Evolutionary conservation across 345 rosid genomes (phyloP), one percentile per base, ranked within the genome.

Genomic region (Hevea brasiliensis): DNA sequence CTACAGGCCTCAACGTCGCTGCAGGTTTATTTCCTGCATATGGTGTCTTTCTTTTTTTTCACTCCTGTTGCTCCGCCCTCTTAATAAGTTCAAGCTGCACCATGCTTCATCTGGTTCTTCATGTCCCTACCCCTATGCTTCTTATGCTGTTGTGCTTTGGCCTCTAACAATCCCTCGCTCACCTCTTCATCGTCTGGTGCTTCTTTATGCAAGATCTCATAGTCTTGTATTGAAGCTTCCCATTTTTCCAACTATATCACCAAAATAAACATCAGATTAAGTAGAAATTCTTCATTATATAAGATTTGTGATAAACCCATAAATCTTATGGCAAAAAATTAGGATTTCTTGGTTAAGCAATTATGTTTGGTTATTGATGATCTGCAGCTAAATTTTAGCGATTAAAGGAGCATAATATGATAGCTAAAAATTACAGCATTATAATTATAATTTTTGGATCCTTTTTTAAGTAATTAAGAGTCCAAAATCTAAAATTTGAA

Each of bases 161-260:
- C 97, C 48, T 91, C 91, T 7, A 73, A 71, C 64, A 91, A 84
- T 0, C 83, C 89, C 68, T 74, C 76, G 9, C 15, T 67, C 58
- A 89, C 89, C 65, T 88, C 92, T 58, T 91, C 94, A 69, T 91
- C 88, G 1, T 86, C 98, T 0, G 92, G 92, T 20, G 83, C 67
- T 72, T 89, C 90, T 67, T 58, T 85, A 26, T 44, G 81, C 85
- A 92, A 76, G 14, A 84, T 73, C 77, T 89, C 94, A 11, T 88
- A 95, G 76, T 95, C 99, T 67, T 83, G 85, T 21, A 85, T 66
- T 2, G 89, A 84, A 24, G 88, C 75, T 67, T 91, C 94, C 97
- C 89, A 92, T 61, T 84, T 87, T 44, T 80, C 82, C 65, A 92
- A 74, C 98, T 94, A 11, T 48, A 67, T 5, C 37, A 41, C 24